Conservation (phyloP, 2,329 filamentous ascomycete genomes). For the Lithohypha guttulata region DNA sequence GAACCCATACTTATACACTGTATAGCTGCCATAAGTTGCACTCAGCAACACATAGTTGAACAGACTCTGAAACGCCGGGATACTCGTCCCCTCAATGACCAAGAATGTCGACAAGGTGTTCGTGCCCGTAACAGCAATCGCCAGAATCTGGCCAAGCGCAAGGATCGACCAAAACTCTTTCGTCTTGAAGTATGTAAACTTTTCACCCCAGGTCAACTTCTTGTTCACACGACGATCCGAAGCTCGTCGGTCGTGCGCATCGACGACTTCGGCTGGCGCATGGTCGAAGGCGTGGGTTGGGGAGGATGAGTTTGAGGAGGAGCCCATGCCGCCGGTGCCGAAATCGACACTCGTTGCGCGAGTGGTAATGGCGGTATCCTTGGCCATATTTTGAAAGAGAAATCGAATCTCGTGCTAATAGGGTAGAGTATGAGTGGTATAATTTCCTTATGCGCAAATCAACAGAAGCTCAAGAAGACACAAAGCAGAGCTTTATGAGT, state of each 20-base stretch:
- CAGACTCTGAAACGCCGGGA: conserved; percentile 89
- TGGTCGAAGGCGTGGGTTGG: conserved; percentile 20
- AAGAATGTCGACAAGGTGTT: conserved; percentile 84
- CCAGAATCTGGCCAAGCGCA: conserved; percentile 67
- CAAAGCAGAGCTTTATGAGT: conserved; percentile 35
- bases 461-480: conserved; percentile 21
- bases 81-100: conserved; percentile 55
- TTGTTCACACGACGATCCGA: conserved; percentile 27
- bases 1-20: conserved; percentile 67
- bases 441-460: conserved; percentile 9
- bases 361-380: conserved; percentile 9
- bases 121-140: conserved; percentile 81
- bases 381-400: conserved; percentile 14
- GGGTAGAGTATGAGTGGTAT: conserved; percentile 11
- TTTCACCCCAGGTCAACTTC: conserved; percentile 34
- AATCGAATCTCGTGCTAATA: conserved; percentile 2
- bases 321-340: conserved; percentile 13
- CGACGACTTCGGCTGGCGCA: conserved; percentile 28
- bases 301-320: conserved; percentile 12
- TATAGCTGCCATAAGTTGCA: conserved; percentile 68
- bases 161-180: conserved; percentile 82
- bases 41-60: conserved; percentile 88
- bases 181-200: conserved; percentile 64
- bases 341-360: conserved; percentile 18
- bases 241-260: conserved; percentile 16